Conservation (phyloP, 345 rosid genomes). For the Aegle marmelos region DNA sequence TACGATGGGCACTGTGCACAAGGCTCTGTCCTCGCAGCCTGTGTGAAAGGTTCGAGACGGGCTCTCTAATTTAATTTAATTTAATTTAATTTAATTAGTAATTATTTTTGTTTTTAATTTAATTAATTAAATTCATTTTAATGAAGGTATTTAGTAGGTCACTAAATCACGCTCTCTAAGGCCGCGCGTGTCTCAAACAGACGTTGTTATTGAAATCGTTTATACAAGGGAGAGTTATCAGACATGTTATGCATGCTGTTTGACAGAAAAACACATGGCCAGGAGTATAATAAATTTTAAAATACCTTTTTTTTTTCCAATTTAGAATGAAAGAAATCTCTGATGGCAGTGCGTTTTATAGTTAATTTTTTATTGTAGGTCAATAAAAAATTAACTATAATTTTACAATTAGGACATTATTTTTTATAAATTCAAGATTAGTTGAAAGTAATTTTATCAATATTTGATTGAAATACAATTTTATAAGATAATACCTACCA, state of each 20-base stretch:
- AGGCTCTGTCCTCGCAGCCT: background rate
- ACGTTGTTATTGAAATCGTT: background rate
- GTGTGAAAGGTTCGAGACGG: constrained; percentile 10
- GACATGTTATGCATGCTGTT: background rate
- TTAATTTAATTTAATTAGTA: background rate
- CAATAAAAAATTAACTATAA: too few species aligned
- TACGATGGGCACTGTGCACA: constrained; percentile 25
- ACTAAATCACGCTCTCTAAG: background rate
- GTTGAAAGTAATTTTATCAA: too few species aligned
- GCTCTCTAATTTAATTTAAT: background rate
- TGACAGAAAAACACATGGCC: background rate
- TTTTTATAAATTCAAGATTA: too few species aligned
- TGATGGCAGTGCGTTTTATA: too few species aligned
- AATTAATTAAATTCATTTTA: background rate
- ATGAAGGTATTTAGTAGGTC: background rate
- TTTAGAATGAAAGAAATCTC: too few species aligned
- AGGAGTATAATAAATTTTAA: background rate
- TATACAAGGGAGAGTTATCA: background rate
- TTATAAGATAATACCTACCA: too few species aligned
- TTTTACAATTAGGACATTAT: too few species aligned
- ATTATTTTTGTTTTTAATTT: background rate
- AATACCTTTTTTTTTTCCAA: too few species aligned
- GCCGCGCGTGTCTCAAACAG: background rate
- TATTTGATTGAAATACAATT: too few species aligned
- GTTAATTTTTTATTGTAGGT: too few species aligned